These are phyloP conservation scores for Rubia yunnanensis DNA, from an alignment of 257 asterid genomes.

Conservation along the genomic window DNA sequence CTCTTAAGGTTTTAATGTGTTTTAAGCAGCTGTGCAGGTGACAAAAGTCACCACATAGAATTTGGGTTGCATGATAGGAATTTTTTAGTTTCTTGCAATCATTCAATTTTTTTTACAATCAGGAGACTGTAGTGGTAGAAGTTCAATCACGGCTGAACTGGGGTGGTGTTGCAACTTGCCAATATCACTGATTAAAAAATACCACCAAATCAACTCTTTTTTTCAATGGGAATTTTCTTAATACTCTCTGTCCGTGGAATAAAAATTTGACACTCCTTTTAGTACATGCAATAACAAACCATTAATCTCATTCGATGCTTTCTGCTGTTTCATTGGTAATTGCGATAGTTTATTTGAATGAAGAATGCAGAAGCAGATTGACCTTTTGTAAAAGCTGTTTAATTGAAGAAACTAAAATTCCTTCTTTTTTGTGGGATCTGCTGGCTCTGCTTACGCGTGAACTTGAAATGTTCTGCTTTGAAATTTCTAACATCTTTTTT, in stretches of 20 bases:
- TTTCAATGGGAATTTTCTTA: not conserved
- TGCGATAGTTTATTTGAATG: not conserved
- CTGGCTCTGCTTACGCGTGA: not conserved
- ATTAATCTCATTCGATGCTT: not conserved
- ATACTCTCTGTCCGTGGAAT: not conserved
- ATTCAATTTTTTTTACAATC: too few species aligned
- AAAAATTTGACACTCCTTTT: not conserved
- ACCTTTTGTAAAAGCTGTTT: not conserved
- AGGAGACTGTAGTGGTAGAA: too few species aligned
- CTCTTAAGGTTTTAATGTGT: not conserved
- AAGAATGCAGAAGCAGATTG: not conserved
- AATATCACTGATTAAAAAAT: too few species aligned
- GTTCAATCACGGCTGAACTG: too few species aligned
- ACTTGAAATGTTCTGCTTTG: not conserved
- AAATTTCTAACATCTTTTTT: not conserved
- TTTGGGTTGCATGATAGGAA: not conserved
- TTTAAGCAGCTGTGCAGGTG: not conserved
- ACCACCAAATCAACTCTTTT: not conserved
- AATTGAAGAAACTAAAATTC: not conserved
- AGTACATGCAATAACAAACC: not conserved
- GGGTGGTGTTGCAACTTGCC: too few species aligned
- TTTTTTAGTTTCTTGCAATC: too few species aligned
- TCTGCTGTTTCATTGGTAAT: not conserved
- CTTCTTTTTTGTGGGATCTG: not conserved
- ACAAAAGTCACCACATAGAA: not conserved